These are phyloP conservation scores for Trichoderma hamatum DNA, from an alignment of 2,329 filamentous ascomycete genomes.

Conservation along the genomic window DNA sequence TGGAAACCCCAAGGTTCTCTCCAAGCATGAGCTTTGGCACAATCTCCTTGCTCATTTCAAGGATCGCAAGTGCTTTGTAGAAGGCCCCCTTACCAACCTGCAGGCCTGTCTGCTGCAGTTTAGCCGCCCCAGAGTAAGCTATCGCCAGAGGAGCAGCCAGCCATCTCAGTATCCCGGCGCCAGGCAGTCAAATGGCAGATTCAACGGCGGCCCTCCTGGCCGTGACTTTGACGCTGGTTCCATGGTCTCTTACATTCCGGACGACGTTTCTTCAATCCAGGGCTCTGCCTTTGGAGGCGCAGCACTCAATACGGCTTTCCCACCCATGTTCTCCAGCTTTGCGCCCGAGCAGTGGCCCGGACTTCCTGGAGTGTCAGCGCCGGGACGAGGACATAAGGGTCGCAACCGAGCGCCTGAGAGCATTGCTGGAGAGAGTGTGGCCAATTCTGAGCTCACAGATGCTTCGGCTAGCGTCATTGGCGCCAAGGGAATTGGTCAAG, in stretches of 20 bases:
- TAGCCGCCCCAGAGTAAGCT: slow-evolving; percentile 87
- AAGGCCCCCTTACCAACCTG: slow-evolving; percentile 93
- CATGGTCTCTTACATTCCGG: slow-evolving; percentile 91
- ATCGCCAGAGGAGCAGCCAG: slow-evolving; percentile 78
- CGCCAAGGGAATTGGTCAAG: slow-evolving; percentile 75
- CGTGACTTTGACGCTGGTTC: slow-evolving; percentile 77
- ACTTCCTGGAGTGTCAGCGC: slow-evolving; percentile 64
- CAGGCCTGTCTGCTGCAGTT: slow-evolving; percentile 95
- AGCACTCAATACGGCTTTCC: slow-evolving; percentile 74
- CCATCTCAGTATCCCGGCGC: slow-evolving; percentile 67
- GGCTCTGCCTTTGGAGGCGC: slow-evolving; percentile 87
- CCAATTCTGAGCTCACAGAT: slow-evolving; percentile 88
- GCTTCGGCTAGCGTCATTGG: slow-evolving; percentile 76
- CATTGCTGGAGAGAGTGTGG: slow-evolving; percentile 88
- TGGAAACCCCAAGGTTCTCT: slow-evolving; percentile 94
- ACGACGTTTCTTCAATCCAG: slow-evolving; percentile 95
- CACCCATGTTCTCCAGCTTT: slow-evolving; percentile 94
- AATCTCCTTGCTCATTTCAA: slow-evolving; percentile 95
- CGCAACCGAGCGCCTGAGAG: slow-evolving; percentile 73
- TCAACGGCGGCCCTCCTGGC: slow-evolving; percentile 45
- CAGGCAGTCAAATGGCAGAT: slow-evolving; percentile 46
- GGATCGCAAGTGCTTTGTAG: slow-evolving; percentile 92
- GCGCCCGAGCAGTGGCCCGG: slow-evolving; percentile 85
- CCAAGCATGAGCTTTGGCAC: slow-evolving; percentile 98
- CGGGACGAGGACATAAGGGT: slow-evolving; percentile 67